phyloP scores from a whole-genome alignment of 169 alveolate species.

The Plasmodium gonderi region DNA sequence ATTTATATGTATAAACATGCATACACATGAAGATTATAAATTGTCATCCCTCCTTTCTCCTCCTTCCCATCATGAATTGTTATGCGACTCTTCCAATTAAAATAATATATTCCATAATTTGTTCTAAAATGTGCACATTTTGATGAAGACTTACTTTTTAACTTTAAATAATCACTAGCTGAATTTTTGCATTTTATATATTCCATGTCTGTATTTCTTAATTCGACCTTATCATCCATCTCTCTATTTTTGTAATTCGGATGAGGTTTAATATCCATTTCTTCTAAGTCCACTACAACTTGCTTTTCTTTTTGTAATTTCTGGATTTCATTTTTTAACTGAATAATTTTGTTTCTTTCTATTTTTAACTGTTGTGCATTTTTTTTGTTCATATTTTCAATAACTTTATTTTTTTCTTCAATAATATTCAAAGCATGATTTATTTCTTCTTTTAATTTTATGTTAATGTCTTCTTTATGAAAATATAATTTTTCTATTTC shows the following conservation, averaged over 20 bases:
- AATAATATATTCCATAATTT: background rate
- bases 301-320: conserved; percentile 38
- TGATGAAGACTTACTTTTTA: conserved; percentile 27
- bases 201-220: background rate
- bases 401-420: conserved; percentile 57
- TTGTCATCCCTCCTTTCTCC: background rate
- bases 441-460: conserved; percentile 59
- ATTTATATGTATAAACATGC: background rate
- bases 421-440: conserved; percentile 48
- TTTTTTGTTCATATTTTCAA: conserved; percentile 35
- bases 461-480: conserved; percentile 49
- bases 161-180: background rate
- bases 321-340: conserved; percentile 39
- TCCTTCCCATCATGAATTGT: background rate
- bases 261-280: background rate
- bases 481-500: background rate
- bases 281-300: background rate
- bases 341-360: conserved; percentile 28
- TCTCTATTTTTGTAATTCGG: background rate
- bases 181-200: background rate
- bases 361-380: conserved; percentile 25
- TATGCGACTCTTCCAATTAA: background rate
- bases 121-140: background rate
- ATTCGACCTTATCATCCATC: background rate
- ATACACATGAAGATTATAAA: background rate